Evolutionary conservation across 257 asterid genomes (phyloP), one percentile per base, ranked within the genome.

Genomic region (Nicotiana otophora): DNA sequence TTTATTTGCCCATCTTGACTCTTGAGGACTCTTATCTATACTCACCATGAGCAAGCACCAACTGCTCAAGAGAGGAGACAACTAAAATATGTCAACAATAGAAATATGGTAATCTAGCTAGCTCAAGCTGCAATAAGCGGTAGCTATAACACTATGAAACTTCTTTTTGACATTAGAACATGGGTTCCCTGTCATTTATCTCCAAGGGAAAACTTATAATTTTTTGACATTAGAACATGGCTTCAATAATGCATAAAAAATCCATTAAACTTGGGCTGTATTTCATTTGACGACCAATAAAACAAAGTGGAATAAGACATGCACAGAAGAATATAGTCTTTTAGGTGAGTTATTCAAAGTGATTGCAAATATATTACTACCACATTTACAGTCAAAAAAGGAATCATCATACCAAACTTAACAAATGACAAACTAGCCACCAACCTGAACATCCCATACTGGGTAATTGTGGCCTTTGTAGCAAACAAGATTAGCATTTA

Each of bases 381-480:
- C 79, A 48, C 12, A 74, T 14, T 26, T 74, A 26, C 79, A 74
- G 16, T 33, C 42, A 74, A 74, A 74, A 74, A 2, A 74, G 20
- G 78, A 72, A 72, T 72, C 61, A 72, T 46, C 33, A 72, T 11
- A 48, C 51, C 78, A 72, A 72, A 26, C 39, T 11, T 30, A 80
- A 65, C 10, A 78, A 77, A 81, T 54, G 83, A 64, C 54, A 65
- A 58, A 67, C 48, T 65, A 70, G 46, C 33, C 46, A 81, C 78
- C 81, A 81, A 94, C 98, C 98, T 95, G 95, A 67, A 94, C 98
- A 91, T 96, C 99, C 99, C 99, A 96, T 68, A 96, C 98, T 28
- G 99, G 99, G 80, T 92, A 94, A 90, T 92, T 96, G 83, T 96
- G 99, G 77, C 98, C 97, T 89, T 96, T 96, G 93, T 96, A 96